Conservation (phyloP, 495 filamentous ascomycete species). For the Penicillium canariense region DNA sequence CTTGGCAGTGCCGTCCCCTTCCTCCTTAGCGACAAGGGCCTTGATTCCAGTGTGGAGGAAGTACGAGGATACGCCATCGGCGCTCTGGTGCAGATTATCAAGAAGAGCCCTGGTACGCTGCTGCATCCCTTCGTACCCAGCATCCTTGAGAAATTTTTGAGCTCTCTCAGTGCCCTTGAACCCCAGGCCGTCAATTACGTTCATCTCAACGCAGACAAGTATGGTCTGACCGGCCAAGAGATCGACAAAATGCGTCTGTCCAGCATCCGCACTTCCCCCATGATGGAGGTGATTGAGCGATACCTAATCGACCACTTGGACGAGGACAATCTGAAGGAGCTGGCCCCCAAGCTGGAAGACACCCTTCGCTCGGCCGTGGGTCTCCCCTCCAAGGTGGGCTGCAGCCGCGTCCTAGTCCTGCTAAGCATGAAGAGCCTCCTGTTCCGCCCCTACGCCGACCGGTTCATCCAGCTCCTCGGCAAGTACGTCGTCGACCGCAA, state of each 20-base stretch:
- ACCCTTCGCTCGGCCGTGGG: constrained; percentile 83
- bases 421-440: constrained; percentile 72
- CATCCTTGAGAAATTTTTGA: constrained; percentile 77
- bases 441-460: constrained; percentile 73
- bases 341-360: constrained; percentile 68
- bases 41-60: constrained; percentile 83
- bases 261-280: constrained; percentile 79
- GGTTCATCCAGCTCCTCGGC: constrained; percentile 71
- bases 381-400: constrained; percentile 89
- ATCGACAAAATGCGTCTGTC: constrained; percentile 82
- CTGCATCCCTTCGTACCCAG: constrained; percentile 77
- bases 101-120: constrained; percentile 67
- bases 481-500: constrained; percentile 85
- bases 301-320: constrained; percentile 81
- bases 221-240: constrained; percentile 73
- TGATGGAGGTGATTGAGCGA: constrained; percentile 90
- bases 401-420: constrained; percentile 80
- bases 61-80: constrained; percentile 70
- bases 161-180: constrained; percentile 80
- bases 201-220: constrained; percentile 84
- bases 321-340: constrained; percentile 64
- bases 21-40: constrained; percentile 79
- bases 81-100: constrained; percentile 83
- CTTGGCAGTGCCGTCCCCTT: constrained; percentile 84
- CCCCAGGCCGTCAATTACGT: constrained; percentile 85